Evolutionary conservation across 495 filamentous ascomycete genomes (phyloP).

Genomic region (Cercophora scortea): DNA sequence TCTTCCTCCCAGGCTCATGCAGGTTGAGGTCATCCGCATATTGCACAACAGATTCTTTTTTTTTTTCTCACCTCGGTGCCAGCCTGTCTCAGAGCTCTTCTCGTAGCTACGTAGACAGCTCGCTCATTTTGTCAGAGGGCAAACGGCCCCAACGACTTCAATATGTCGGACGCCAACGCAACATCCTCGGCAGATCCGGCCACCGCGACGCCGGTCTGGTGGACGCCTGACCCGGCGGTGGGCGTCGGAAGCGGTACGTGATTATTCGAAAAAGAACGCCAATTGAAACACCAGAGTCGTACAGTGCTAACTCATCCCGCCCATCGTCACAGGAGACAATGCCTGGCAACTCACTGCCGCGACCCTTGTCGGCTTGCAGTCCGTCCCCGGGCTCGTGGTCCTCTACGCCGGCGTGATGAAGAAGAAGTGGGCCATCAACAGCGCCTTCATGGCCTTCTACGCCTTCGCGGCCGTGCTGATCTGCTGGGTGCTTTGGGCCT

Average conservation of each 20-base stretch:
- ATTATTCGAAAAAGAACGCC: too few relatives aligned
- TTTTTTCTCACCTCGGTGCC: too few relatives aligned
- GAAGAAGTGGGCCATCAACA: slow-evolving; percentile 52
- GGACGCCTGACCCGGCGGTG: slow-evolving; percentile 2
- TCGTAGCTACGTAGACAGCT: too few relatives aligned
- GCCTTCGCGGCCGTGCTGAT: slow-evolving; percentile 46
- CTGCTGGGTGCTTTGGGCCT: slow-evolving; percentile 51
- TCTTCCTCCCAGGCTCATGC: too few relatives aligned
- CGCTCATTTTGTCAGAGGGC: too few relatives aligned
- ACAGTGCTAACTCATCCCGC: background rate
- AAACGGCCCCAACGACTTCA: too few relatives aligned
- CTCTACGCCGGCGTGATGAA: slow-evolving; percentile 50
- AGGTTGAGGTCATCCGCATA: too few relatives aligned
- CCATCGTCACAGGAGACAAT: slow-evolving; percentile 35
- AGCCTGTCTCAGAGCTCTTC: too few relatives aligned
- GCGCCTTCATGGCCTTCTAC: slow-evolving; percentile 51
- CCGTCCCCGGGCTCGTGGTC: slow-evolving; percentile 47
- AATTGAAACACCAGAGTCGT: background rate
- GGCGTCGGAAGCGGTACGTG: slow-evolving; percentile 4
- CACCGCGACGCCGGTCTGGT: slow-evolving; percentile 1
- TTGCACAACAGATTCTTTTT: too few relatives aligned
- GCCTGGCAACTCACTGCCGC: slow-evolving; percentile 52
- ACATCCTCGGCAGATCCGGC: background rate
- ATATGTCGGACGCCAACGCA: background rate
- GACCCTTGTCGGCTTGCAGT: slow-evolving; percentile 46